Percentiles rank a stretch among this genome's conserved stretches.
phyloP scores from a whole-genome alignment of 73 alveolate species.

The Paramecium tetraurelia region DNA sequence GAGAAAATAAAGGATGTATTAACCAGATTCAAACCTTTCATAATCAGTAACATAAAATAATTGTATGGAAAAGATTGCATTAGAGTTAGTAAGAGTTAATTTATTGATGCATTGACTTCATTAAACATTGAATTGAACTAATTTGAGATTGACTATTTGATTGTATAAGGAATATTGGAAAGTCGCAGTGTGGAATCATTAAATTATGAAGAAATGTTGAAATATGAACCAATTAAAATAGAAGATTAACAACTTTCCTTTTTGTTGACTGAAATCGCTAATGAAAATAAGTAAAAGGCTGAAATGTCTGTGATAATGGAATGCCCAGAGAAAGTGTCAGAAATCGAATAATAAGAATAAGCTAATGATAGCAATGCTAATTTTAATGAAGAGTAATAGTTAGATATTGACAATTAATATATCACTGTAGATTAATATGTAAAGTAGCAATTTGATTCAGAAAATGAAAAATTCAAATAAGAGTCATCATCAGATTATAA shows the following conservation, averaged over 20 bases:
- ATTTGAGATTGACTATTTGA: slow-evolving; percentile 13
- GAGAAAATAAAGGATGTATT: slow-evolving; percentile 1
- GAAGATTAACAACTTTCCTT: background rate
- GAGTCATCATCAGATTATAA: background rate
- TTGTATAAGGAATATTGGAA: slow-evolving; percentile 24
- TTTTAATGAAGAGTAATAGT: background rate
- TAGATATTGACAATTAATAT: background rate
- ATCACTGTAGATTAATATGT: background rate
- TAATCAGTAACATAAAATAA: background rate
- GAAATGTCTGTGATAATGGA: slow-evolving; percentile 9
- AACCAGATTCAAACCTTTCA: slow-evolving; percentile 4
- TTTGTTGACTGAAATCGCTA: background rate
- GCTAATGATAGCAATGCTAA: background rate
- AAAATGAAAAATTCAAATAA: background rate
- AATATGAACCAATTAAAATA: background rate
- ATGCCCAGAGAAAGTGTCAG: background rate
- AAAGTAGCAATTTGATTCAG: background rate
- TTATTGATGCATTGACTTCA: background rate
- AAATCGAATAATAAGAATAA: background rate
- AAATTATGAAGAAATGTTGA: background rate
- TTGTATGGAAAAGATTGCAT: background rate
- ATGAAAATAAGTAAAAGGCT: background rate
- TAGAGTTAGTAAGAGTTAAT: slow-evolving; percentile 29
- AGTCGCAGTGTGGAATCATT: background rate
- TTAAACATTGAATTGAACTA: background rate